Evolutionary conservation across 352 stramenopile genomes (phyloP).

Genomic region (Phytophthora quininea): DNA sequence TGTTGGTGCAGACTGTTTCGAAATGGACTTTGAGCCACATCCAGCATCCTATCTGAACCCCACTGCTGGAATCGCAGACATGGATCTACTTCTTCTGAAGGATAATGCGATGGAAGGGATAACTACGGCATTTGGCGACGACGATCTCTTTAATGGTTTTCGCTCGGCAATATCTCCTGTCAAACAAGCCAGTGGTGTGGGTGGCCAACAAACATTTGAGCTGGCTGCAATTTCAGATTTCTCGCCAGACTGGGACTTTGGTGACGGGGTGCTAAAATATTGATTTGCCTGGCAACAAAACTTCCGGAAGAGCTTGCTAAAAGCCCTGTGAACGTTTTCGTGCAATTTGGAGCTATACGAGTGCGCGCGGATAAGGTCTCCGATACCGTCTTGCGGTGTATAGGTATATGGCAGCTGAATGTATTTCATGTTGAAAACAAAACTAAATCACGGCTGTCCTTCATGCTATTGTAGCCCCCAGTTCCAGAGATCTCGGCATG

Average conservation of each 20-base stretch:
- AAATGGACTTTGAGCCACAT: slow-evolving; percentile 49
- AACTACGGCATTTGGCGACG: slow-evolving; percentile 24
- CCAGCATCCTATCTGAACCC: slow-evolving; percentile 6
- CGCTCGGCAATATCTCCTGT: slow-evolving; percentile 2
- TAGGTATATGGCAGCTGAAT: slow-evolving; percentile 44
- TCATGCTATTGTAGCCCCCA: slow-evolving; percentile 45
- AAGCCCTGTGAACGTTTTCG: slow-evolving; percentile 52
- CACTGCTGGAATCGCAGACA: slow-evolving; percentile 24
- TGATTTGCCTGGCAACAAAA: slow-evolving; percentile 74
- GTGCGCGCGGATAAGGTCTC: slow-evolving; percentile 68
- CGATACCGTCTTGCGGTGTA: slow-evolving; percentile 76
- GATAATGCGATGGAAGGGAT: slow-evolving; percentile 40
- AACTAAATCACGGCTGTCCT: neutral
- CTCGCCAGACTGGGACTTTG: slow-evolving; percentile 86
- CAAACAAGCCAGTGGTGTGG: slow-evolving; percentile 10
- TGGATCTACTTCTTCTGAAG: slow-evolving; percentile 34
- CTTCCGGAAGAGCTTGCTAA: slow-evolving; percentile 32
- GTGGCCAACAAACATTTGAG: slow-evolving; percentile 37
- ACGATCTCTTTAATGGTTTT: slow-evolving; percentile 43
- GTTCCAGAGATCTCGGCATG: slow-evolving; percentile 36
- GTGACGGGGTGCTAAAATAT: slow-evolving; percentile 77
- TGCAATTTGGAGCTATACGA: slow-evolving; percentile 69
- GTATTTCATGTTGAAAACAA: neutral
- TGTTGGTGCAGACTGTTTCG: slow-evolving; percentile 56
- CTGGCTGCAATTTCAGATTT: slow-evolving; percentile 77